Evolutionary conservation across 1,284 basidiomycete genomes (phyloP).

Genomic region (Marasmius oreades): DNA sequence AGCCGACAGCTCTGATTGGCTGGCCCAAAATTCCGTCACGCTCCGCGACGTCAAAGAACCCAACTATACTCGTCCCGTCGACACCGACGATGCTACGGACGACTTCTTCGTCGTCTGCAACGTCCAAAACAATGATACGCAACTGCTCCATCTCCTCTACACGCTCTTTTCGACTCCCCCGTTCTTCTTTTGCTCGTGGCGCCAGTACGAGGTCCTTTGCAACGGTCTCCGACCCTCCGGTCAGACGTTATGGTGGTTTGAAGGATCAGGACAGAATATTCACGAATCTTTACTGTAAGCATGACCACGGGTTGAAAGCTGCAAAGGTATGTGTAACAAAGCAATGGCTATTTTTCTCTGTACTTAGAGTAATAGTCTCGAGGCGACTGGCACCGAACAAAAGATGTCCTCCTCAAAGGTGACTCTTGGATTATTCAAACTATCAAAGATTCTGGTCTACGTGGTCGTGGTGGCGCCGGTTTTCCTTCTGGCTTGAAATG

Average conservation of each 20-base stretch:
- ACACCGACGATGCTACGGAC: slow-evolving; percentile 22
- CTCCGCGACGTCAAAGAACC: slow-evolving; percentile 19
- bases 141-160: background rate
- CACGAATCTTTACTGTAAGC: slow-evolving; percentile 81
- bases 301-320: slow-evolving; percentile 89
- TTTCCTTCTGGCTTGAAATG: slow-evolving; percentile 98
- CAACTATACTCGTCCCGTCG: slow-evolving; percentile 21
- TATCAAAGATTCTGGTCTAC: slow-evolving; percentile 94
- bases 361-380: slow-evolving; percentile 52
- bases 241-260: slow-evolving; percentile 84
- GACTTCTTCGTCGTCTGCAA: slow-evolving; percentile 24
- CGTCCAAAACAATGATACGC: slow-evolving; percentile 3
- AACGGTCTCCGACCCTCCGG: slow-evolving; percentile 79
- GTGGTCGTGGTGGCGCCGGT: slow-evolving; percentile 95
- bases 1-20: slow-evolving; percentile 16
- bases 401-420: slow-evolving; percentile 93
- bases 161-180: slow-evolving; percentile 3
- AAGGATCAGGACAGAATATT: slow-evolving; percentile 95
- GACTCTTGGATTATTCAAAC: slow-evolving; percentile 97
- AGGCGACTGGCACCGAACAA: slow-evolving; percentile 98
- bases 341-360: background rate
- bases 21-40: slow-evolving; percentile 20
- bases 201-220: slow-evolving; percentile 43
- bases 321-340: slow-evolving; percentile 55
- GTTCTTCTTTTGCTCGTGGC: background rate